phyloP scores from a whole-genome alignment of 139 green algal species.

The Limnomonas spitsbergensis region DNA sequence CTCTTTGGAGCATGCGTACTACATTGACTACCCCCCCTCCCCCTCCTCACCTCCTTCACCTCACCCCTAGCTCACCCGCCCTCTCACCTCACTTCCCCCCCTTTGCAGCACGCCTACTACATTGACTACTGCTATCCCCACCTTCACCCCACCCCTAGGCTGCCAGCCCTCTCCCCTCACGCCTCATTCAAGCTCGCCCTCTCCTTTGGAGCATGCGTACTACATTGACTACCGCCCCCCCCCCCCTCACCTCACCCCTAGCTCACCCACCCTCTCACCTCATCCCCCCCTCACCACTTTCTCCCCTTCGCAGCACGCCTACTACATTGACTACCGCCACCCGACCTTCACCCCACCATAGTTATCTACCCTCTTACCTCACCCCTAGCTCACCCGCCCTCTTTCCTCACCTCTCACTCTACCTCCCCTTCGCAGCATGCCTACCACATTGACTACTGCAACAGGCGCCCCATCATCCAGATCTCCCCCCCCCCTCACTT shows the following conservation, averaged over 20 bases:
- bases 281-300: background rate
- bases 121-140: slow-evolving; percentile 32
- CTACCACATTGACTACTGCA: slow-evolving; percentile 20
- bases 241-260: background rate
- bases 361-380: too few relatives aligned
- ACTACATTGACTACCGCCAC: slow-evolving; percentile 24
- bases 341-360: too few relatives aligned
- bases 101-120: slow-evolving; percentile 22
- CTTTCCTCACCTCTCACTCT: too few relatives aligned
- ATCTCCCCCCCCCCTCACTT: background rate
- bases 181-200: too few relatives aligned
- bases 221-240: slow-evolving; percentile 4
- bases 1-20: slow-evolving; percentile 14
- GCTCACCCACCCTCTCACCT: too few relatives aligned
- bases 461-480: slow-evolving; percentile 61
- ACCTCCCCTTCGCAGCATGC: slow-evolving; percentile 2
- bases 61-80: too few relatives aligned
- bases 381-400: too few relatives aligned
- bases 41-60: background rate
- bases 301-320: slow-evolving; percentile 10
- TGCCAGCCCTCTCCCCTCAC: too few relatives aligned
- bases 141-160: slow-evolving; percentile 76
- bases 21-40: background rate
- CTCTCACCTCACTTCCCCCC: too few relatives aligned
- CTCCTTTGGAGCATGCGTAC: slow-evolving; percentile 13